These are phyloP conservation scores for Xylaria castorea DNA, from an alignment of 495 filamentous ascomycete genomes.

Conservation along the genomic window DNA sequence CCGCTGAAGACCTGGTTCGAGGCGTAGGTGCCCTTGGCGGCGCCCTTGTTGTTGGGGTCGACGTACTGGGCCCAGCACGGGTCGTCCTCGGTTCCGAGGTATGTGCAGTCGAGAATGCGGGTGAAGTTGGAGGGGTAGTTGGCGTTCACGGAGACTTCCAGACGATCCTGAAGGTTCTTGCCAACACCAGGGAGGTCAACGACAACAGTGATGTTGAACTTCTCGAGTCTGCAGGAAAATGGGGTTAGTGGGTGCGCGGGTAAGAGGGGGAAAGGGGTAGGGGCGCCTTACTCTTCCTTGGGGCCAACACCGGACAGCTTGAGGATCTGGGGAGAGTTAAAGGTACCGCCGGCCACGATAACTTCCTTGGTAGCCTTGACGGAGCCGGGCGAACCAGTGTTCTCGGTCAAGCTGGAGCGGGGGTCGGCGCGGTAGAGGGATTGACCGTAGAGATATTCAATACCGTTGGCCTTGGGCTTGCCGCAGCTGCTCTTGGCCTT, in stretches of 20 bases:
- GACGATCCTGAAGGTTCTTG: slow-evolving; percentile 70
- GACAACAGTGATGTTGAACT: slow-evolving; percentile 56
- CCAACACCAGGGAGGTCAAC: slow-evolving; percentile 67
- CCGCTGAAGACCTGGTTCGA: slow-evolving; percentile 54
- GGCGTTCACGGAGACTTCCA: slow-evolving; percentile 59
- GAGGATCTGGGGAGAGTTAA: slow-evolving; percentile 68
- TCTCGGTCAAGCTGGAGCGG: slow-evolving; percentile 34
- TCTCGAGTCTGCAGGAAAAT: slow-evolving; percentile 9
- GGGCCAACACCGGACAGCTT: slow-evolving; percentile 70
- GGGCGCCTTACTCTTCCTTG: slow-evolving; percentile 47
- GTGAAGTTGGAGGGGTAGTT: slow-evolving; percentile 51
- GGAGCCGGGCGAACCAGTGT: slow-evolving; percentile 49
- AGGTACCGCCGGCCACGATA: slow-evolving; percentile 66
- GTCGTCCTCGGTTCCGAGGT: slow-evolving; percentile 48
- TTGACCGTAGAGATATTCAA: slow-evolving; percentile 67
- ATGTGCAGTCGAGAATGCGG: slow-evolving; percentile 56
- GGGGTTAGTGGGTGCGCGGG: neutral
- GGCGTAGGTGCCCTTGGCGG: slow-evolving; percentile 56
- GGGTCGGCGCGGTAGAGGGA: slow-evolving; percentile 67
- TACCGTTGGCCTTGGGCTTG: slow-evolving; percentile 61
- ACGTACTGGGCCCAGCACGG: slow-evolving; percentile 55
- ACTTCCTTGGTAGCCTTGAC: slow-evolving; percentile 64
- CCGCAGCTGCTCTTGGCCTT: slow-evolving; percentile 34
- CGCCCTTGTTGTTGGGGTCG: slow-evolving; percentile 33
- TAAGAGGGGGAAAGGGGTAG: neutral